Percentiles rank a stretch among this genome's conserved stretches.
These are phyloP conservation scores for Lentinula detonsa DNA, from an alignment of 768 basidiomycete species.

Conservation along the genomic window DNA sequence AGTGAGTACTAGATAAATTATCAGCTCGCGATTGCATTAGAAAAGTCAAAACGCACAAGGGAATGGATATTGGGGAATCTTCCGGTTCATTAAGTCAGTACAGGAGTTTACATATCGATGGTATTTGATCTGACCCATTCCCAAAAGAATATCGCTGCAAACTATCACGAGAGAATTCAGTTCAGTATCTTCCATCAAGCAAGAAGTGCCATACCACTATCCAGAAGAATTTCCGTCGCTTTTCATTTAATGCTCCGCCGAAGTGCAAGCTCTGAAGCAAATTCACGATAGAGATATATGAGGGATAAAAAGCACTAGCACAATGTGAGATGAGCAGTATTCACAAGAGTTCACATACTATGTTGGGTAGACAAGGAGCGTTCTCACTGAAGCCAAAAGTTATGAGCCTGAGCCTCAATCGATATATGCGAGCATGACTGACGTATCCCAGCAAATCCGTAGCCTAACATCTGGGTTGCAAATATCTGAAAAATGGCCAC, in stretches of 20 bases:
- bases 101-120: not conserved
- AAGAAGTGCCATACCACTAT: conserved; percentile 30
- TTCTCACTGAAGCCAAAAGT: conserved; percentile 30
- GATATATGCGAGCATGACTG: conserved; percentile 10
- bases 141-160: conserved; percentile 5
- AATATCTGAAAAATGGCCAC: conserved; percentile 53
- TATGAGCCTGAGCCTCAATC: not conserved
- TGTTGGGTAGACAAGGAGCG: conserved; percentile 45
- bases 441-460: conserved; percentile 29
- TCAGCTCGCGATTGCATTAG: not conserved
- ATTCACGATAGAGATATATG: conserved; percentile 45
- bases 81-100: not conserved
- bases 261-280: conserved; percentile 50
- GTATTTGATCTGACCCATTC: not conserved
- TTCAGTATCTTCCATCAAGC: not conserved
- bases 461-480: conserved; percentile 38
- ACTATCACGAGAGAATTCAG: not conserved
- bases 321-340: not conserved
- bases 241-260: conserved; percentile 40
- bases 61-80: conserved; percentile 8
- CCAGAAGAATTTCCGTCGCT: conserved; percentile 50
- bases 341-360: conserved; percentile 25
- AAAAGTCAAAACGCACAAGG: not conserved
- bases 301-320: conserved; percentile 40
- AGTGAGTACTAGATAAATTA: conserved; percentile 26